A percentile compares a stretch with the other conserved stretches of the same genome.
These are phyloP conservation scores for Parietaria judaica DNA, from an alignment of 306 rosid genomes.

Conservation along the genomic window DNA sequence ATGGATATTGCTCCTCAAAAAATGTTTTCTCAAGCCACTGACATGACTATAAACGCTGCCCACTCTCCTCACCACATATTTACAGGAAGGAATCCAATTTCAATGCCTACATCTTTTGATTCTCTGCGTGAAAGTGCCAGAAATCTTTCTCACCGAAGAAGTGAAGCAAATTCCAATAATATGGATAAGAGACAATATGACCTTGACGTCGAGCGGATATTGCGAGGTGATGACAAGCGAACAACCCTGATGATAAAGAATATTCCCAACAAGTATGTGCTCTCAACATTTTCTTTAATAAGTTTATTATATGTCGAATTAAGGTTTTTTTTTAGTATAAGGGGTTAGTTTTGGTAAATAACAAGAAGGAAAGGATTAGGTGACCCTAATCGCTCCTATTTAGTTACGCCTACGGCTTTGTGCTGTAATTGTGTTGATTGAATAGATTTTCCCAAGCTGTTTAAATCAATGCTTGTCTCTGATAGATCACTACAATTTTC, in stretches of 20 bases:
- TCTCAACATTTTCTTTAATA: not conserved
- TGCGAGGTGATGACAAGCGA: conserved; percentile 59
- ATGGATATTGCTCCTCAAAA: conserved; percentile 42
- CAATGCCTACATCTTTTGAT: conserved; percentile 57
- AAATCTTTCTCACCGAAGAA: conserved; percentile 62
- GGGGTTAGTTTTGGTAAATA: too few relatives aligned
- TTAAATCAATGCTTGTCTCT: not conserved
- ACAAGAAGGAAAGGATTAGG: too few relatives aligned
- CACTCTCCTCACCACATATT: conserved; percentile 62
- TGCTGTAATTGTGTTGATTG: too few relatives aligned
- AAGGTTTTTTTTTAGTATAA: too few relatives aligned
- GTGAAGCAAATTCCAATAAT: conserved; percentile 50
- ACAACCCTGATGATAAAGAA: conserved; percentile 84
- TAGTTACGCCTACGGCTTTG: too few relatives aligned
- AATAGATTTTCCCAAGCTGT: not conserved
- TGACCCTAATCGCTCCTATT: too few relatives aligned
- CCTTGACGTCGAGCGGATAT: conserved; percentile 62
- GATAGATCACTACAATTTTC: conserved; percentile 3
- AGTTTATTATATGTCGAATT: too few relatives aligned
- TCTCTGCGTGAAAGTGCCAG: conserved; percentile 60
- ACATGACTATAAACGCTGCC: conserved; percentile 40
- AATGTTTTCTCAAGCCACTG: conserved; percentile 57
- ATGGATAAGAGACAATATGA: conserved; percentile 70
- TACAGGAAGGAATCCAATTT: conserved; percentile 53
- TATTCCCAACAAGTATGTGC: conserved; percentile 74